Evolutionary conservation across 345 rosid genomes (phyloP).

Genomic region (Physaria fendleri): DNA sequence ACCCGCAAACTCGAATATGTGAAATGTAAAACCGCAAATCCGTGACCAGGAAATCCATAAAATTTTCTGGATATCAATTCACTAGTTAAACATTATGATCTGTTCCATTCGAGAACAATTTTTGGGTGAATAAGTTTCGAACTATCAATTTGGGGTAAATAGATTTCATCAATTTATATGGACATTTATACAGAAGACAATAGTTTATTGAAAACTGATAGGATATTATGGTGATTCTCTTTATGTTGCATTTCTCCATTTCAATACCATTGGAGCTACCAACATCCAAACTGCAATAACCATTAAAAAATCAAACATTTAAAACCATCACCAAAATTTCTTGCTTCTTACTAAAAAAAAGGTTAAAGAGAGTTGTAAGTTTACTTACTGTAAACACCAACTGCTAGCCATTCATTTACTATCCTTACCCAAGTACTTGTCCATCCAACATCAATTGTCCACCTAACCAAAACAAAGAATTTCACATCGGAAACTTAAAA

Average conservation of each 20-base stretch:
- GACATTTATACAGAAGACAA: too few relatives aligned
- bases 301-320: neutral
- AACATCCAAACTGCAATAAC: constrained; percentile 82
- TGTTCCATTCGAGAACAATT: too few relatives aligned
- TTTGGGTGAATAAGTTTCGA: too few relatives aligned
- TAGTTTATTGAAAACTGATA: too few relatives aligned
- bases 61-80: too few relatives aligned
- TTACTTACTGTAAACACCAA: constrained; percentile 73
- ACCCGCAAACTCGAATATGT: too few relatives aligned
- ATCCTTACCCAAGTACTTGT: constrained; percentile 97
- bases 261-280: constrained; percentile 63
- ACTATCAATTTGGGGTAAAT: too few relatives aligned
- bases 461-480: constrained; percentile 53
- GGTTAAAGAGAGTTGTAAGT: neutral
- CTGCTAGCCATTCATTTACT: constrained; percentile 91
- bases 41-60: too few relatives aligned
- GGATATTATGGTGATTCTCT: neutral
- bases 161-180: too few relatives aligned
- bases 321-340: neutral
- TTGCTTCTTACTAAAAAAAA: neutral
- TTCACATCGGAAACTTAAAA: too few relatives aligned
- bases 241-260: constrained; percentile 37
- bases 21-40: too few relatives aligned
- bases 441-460: constrained; percentile 99
- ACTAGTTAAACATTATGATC: too few relatives aligned